These are phyloP conservation scores for Ceratocystis cubensis DNA, from an alignment of 2,329 filamentous ascomycete genomes.

Conservation along the genomic window DNA sequence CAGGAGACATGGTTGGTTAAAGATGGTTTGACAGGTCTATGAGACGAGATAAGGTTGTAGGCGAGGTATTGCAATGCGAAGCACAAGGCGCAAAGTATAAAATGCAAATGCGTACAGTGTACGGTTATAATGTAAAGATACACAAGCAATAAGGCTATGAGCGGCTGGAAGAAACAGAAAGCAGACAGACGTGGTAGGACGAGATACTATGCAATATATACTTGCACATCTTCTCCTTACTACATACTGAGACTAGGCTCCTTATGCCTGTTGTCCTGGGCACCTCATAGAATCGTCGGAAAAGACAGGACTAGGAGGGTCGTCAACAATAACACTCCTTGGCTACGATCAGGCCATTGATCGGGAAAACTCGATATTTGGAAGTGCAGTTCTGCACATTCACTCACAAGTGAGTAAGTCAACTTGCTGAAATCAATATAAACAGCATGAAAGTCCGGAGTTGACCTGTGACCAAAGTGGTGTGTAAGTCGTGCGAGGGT, in stretches of 20 bases:
- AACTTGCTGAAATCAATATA: background rate
- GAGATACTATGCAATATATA: background rate
- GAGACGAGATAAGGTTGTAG: constrained; percentile 5
- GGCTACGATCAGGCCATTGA: constrained; percentile 11
- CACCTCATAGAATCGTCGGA: background rate
- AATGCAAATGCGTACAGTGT: background rate
- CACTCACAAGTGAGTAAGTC: background rate
- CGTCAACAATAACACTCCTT: background rate
- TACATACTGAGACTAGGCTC: background rate
- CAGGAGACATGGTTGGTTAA: constrained; percentile 15
- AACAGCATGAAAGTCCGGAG: background rate
- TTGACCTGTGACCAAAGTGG: constrained; percentile 7
- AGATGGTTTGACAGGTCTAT: background rate
- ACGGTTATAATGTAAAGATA: background rate
- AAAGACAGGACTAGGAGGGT: background rate
- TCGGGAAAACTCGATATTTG: background rate
- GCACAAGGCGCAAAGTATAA: background rate
- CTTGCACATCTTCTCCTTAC: background rate
- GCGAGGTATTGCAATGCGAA: background rate
- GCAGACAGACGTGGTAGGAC: background rate
- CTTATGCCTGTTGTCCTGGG: background rate
- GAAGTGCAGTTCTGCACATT: background rate
- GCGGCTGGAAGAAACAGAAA: too few species aligned
- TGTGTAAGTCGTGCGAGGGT: constrained; percentile 16
- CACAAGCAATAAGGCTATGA: background rate